Conservation (phyloP, 2,329 filamentous ascomycete species). For the Dactylellina parvicollis region DNA sequence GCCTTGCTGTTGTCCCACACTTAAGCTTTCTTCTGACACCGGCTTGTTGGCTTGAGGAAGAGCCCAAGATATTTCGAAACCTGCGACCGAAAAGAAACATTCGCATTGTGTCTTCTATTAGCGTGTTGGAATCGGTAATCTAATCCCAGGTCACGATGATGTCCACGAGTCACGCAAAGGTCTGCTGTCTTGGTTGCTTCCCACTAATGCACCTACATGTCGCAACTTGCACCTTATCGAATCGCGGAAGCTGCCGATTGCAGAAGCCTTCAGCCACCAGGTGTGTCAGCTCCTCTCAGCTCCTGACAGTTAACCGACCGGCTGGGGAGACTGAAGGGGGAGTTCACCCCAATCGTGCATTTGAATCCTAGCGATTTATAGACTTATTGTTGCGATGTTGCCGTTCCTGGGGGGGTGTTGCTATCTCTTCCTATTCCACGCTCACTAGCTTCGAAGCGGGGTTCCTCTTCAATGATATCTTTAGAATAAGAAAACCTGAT, state of each 20-base stretch:
- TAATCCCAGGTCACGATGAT: constrained; percentile 53
- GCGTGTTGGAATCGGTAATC: constrained; percentile 16
- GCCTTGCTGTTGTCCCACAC: constrained; percentile 25
- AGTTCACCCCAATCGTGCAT: constrained; percentile 38
- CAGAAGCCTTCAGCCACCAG: constrained; percentile 52
- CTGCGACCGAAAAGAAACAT: too few relatives aligned
- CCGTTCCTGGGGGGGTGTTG: constrained; percentile 14
- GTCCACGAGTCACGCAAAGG: constrained; percentile 50
- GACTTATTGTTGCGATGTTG: neutral
- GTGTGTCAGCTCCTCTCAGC: constrained; percentile 54
- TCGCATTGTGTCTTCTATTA: neutral
- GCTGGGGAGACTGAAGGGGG: constrained; percentile 47
- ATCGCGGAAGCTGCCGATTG: constrained; percentile 55
- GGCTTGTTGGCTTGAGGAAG: constrained; percentile 20
- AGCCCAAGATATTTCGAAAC: constrained; percentile 1
- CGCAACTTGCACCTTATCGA: constrained; percentile 53
- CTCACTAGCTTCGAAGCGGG: constrained; percentile 24
- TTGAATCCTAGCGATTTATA: constrained; percentile 39
- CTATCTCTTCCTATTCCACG: constrained; percentile 31
- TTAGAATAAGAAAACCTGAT: constrained; percentile 41
- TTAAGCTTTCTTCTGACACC: constrained; percentile 10
- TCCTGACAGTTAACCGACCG: constrained; percentile 53
- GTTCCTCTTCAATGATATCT: constrained; percentile 38
- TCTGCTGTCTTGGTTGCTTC: constrained; percentile 28
- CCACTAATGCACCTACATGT: constrained; percentile 53